These are phyloP conservation scores for Penstemon davidsonii DNA, from an alignment of 257 asterid genomes.

Conservation along the genomic window DNA sequence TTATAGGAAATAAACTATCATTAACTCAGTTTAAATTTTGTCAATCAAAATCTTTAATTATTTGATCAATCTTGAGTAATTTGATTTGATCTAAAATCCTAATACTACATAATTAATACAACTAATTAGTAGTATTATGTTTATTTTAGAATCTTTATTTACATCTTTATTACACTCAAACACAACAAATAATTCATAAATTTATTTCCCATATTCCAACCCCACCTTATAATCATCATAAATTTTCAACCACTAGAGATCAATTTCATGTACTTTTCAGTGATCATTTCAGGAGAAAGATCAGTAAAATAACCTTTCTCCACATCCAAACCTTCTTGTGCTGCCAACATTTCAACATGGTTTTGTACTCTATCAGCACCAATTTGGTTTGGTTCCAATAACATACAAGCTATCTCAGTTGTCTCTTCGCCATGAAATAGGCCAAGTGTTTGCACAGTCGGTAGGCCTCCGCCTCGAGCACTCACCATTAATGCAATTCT, in stretches of 20 bases:
- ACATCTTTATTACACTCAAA: no score
- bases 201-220: no score
- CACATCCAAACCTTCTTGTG: conserved; percentile 55
- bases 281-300: conserved; percentile 58
- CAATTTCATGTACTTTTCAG: conserved; percentile 49
- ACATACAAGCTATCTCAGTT: conserved; percentile 62
- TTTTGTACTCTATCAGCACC: conserved; percentile 71
- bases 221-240: no score
- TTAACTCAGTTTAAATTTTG: no score
- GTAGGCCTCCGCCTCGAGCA: conserved; percentile 73
- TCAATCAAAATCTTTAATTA: no score
- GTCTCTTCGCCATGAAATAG: conserved; percentile 68
- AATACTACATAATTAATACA: no score
- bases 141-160: no score
- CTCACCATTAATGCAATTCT: conserved; percentile 62
- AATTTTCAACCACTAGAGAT: conserved; percentile 30
- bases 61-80: no score
- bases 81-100: no score
- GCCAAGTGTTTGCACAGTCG: conserved; percentile 62
- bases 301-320: conserved; percentile 69
- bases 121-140: no score
- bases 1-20: no score
- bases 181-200: no score
- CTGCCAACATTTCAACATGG: conserved; percentile 62
- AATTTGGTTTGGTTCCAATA: conserved; percentile 56